Base-by-base conservation (phyloP, 2,329 filamentous ascomycete species). In the Orbilia brochopaga region DNA sequence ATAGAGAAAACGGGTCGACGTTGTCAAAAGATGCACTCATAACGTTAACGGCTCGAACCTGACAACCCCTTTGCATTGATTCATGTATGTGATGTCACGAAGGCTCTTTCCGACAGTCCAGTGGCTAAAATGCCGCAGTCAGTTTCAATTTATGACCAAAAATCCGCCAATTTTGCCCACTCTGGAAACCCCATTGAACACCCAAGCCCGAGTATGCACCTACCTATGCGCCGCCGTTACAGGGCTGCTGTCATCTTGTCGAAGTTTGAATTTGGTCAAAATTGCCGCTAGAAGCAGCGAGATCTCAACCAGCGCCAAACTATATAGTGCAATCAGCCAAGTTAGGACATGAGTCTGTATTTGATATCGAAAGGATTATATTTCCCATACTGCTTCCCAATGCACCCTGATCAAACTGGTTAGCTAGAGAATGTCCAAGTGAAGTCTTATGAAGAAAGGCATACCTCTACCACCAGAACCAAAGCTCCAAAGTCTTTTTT, bases 301-400 rank as follows among this genome's bases (percentile, higher is more conserved):
- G 19, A 70, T 70, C n/a, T 70, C 66, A 23, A 53, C 55, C 23
- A 70, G 37, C 23, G 66, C 59, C 13, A 70, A 37, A 27, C 66
- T 70, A 32, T 32, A 8, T 4, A 32, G 4, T 8, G 8, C 8
- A 8, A 8, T 32, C 3, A 32, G 27, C 8, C 27, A 32, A 4
- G 27, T 32, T 8, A 32, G 27, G 3, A 32, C 8, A 8, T 8
- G 27, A 32, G 4, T 8, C 8, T 8, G 27, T 32, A 32, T 32
- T 32, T 8, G 15, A 17, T 5, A 44, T 17, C 40, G 15, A 44
- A 44, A 44, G 40, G 40, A 44, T 6, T 48, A 27, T 24, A 32
- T 50, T 17, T 60, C 48, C 17, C 73, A 5, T 73, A 75, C 75
- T 74, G 62, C 62, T 74, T 66, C 54, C 73, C 64, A 53, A 74